Percentiles rank a stretch among this genome's conserved stretches.
These are phyloP conservation scores for Fusarium anguioides DNA, from an alignment of 2,329 filamentous ascomycete species.

Conservation along the genomic window DNA sequence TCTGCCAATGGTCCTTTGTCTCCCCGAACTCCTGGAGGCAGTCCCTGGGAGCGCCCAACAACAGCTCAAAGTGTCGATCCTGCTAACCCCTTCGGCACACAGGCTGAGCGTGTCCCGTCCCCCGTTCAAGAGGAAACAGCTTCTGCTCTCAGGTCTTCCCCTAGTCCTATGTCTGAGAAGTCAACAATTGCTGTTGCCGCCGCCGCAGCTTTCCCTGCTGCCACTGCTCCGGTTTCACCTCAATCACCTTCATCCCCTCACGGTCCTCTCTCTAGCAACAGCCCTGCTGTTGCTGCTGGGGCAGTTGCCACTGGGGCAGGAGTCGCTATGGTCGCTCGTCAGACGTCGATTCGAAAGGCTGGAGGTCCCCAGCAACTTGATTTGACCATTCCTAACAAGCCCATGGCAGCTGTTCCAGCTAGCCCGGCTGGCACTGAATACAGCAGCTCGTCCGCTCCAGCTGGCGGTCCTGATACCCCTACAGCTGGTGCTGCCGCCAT, in stretches of 20 bases:
- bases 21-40: constrained; percentile 48
- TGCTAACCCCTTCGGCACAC: constrained; percentile 77
- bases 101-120: constrained; percentile 63
- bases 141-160: constrained; percentile 40
- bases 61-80: constrained; percentile 61
- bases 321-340: constrained; percentile 59
- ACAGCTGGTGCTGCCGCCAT: constrained; percentile 68
- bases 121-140: constrained; percentile 53
- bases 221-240: constrained; percentile 26
- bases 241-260: constrained; percentile 41
- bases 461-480: constrained; percentile 55
- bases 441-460: constrained; percentile 65
- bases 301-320: constrained; percentile 46
- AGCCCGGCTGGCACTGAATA: constrained; percentile 74
- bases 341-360: constrained; percentile 67
- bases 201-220: constrained; percentile 48
- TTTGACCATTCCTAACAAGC: constrained; percentile 59
- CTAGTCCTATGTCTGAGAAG: constrained; percentile 51
- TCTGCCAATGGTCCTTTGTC: constrained; percentile 33
- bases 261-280: constrained; percentile 52
- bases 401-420: constrained; percentile 56
- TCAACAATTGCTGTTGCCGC: constrained; percentile 22
- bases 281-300: constrained; percentile 50
- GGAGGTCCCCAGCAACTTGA: constrained; percentile 61
- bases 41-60: constrained; percentile 61